phyloP scores from a whole-genome alignment of 2,329 filamentous ascomycete genomes.

The Ophiocordyceps camponoti-leonardi region DNA sequence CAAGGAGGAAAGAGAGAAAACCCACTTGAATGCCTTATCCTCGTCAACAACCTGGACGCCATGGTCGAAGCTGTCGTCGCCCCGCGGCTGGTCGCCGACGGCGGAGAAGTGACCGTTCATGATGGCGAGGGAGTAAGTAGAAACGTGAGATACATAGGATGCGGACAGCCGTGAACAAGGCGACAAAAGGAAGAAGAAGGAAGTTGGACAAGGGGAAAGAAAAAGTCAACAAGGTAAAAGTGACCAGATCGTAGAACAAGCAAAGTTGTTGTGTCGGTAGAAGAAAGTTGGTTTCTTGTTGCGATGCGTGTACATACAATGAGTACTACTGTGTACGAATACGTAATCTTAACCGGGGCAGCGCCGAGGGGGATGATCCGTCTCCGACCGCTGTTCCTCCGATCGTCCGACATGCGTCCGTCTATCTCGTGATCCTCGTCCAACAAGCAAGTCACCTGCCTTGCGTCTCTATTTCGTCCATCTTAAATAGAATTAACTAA shows the following conservation, averaged over 20 bases:
- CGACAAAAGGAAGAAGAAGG: too few relatives aligned
- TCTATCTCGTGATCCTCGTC: too few relatives aligned
- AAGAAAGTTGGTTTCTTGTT: too few relatives aligned
- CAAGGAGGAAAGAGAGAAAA: background rate
- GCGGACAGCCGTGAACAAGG: too few relatives aligned
- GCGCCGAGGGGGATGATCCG: background rate
- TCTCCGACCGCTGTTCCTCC: background rate
- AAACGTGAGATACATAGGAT: background rate
- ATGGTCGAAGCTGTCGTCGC: slow-evolving; percentile 62
- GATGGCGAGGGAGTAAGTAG: slow-evolving; percentile 8
- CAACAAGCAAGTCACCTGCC: too few relatives aligned
- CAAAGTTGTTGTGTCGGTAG: background rate
- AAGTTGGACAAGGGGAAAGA: too few relatives aligned
- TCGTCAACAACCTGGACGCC: slow-evolving; percentile 88
- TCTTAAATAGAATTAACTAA: too few relatives aligned
- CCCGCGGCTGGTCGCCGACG: slow-evolving; percentile 46
- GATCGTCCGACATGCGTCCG: too few relatives aligned
- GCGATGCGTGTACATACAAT: too few relatives aligned
- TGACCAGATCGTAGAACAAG: too few relatives aligned
- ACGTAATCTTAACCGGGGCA: background rate
- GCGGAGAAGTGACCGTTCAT: slow-evolving; percentile 74
- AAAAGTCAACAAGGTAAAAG: too few relatives aligned
- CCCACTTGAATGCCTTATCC: slow-evolving; percentile 90
- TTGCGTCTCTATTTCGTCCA: too few relatives aligned
- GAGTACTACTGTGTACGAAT: background rate